Evolutionary conservation across 2,329 filamentous ascomycete species (phyloP).

Genomic region (Corinectria fuckeliana): DNA sequence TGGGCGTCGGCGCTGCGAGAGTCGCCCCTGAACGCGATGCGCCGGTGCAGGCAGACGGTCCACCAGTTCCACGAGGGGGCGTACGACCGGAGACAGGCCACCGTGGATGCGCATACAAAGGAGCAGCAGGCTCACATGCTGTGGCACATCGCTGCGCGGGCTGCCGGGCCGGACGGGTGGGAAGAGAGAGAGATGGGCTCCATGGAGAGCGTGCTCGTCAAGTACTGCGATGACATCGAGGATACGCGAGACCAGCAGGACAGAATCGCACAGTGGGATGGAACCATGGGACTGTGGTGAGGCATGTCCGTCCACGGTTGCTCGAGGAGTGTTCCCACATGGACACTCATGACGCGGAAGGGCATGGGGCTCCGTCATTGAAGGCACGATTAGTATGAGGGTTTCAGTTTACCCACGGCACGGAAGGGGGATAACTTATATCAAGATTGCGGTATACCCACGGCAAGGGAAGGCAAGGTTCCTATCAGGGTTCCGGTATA

Average conservation of each 20-base stretch:
- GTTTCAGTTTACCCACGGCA: too few relatives aligned
- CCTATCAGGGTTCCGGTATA: too few relatives aligned
- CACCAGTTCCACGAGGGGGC: constrained; percentile 12
- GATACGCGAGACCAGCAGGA: background rate
- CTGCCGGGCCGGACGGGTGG: constrained; percentile 19
- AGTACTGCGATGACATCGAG: background rate
- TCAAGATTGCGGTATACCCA: too few relatives aligned
- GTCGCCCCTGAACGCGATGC: constrained; percentile 4
- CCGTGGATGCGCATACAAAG: background rate
- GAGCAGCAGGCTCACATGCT: constrained; percentile 23
- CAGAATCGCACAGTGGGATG: too few relatives aligned
- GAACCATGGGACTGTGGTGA: background rate
- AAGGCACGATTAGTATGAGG: too few relatives aligned
- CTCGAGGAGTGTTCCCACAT: too few relatives aligned
- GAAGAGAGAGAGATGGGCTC: constrained; percentile 2
- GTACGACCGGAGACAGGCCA: background rate
- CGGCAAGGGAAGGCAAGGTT: too few relatives aligned
- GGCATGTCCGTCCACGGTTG: too few relatives aligned
- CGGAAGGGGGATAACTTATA: too few relatives aligned
- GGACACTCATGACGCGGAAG: too few relatives aligned
- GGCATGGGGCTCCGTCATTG: too few relatives aligned
- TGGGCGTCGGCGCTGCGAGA: constrained; percentile 8
- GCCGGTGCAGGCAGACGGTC: constrained; percentile 23
- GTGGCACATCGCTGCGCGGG: constrained; percentile 26
- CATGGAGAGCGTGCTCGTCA: constrained; percentile 11